phyloP scores from a whole-genome alignment of 257 asterid genomes.

The Solanum phureja region DNA sequence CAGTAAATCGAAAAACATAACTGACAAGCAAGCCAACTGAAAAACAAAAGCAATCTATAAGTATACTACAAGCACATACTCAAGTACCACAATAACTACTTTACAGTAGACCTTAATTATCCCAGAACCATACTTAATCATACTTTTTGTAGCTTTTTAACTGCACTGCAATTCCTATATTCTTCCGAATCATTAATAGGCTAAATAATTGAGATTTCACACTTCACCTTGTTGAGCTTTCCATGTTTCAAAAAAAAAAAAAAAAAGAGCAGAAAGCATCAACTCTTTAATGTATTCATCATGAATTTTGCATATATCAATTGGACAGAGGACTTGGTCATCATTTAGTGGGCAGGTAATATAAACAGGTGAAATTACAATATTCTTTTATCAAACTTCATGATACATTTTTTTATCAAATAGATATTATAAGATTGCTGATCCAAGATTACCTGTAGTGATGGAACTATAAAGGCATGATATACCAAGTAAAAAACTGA shows the following conservation, averaged over 20 bases:
- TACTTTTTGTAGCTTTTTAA: neutral
- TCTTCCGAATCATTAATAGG: neutral
- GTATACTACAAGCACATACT: neutral
- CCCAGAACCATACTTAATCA: neutral
- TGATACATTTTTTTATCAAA: neutral
- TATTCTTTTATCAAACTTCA: neutral
- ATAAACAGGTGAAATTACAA: neutral
- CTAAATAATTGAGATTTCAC: neutral
- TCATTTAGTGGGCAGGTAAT: neutral
- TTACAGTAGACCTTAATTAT: neutral
- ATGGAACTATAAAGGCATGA: conserved; percentile 55
- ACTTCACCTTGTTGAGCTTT: neutral
- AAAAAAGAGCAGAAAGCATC: neutral
- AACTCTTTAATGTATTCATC: neutral
- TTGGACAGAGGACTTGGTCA: neutral
- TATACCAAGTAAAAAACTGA: conserved; percentile 67
- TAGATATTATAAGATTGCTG: neutral
- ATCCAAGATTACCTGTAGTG: conserved; percentile 37
- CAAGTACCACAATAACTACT: neutral
- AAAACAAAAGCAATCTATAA: neutral
- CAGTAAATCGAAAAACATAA: neutral
- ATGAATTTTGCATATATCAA: neutral
- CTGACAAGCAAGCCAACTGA: neutral
- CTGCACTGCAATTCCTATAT: neutral
- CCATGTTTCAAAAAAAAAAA: neutral